A percentile compares a stretch with the other conserved stretches of the same genome.
These are phyloP conservation scores for Aspergillus ruber DNA, from an alignment of 2,329 filamentous ascomycete genomes.

Conservation along the genomic window DNA sequence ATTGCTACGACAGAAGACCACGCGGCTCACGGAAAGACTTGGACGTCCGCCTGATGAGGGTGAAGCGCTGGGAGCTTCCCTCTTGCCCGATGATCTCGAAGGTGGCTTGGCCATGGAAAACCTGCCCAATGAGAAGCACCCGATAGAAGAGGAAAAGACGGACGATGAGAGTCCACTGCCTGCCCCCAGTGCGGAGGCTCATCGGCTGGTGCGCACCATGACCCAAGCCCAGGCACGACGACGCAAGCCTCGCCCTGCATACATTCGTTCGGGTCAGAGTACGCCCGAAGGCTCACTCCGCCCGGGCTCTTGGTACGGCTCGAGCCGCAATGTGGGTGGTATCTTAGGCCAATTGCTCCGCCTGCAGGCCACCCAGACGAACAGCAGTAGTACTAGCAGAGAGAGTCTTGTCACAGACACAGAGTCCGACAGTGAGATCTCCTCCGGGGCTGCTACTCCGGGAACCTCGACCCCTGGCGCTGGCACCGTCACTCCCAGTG, in stretches of 20 bases:
- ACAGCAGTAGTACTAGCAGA: conserved; percentile 19
- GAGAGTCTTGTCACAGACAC: conserved; percentile 26
- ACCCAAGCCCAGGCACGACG: conserved; percentile 21
- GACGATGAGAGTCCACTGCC: conserved; percentile 10
- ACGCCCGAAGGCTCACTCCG: conserved; percentile 23
- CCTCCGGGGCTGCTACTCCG: conserved; percentile 23
- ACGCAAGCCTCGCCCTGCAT: conserved; percentile 24
- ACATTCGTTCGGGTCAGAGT: conserved; percentile 26
- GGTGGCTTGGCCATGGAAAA: conserved; percentile 16
- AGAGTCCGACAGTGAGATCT: conserved; percentile 22
- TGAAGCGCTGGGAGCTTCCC: conserved; percentile 21
- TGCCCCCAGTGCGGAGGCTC: conserved; percentile 28
- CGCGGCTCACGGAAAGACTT: conserved; percentile 21
- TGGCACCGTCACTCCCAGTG: conserved; percentile 1
- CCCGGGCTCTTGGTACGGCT: conserved; percentile 18
- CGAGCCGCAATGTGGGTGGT: conserved; percentile 41
- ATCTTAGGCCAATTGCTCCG: conserved; percentile 67
- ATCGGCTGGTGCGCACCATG: conserved; percentile 33
- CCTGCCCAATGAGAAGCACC: conserved; percentile 15
- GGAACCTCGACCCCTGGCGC: conserved; percentile 18
- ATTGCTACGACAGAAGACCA: conserved; percentile 24
- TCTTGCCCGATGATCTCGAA: conserved; percentile 26
- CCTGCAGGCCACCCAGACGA: conserved; percentile 53
- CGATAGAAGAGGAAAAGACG: conserved; percentile 11
- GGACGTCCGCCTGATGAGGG: conserved; percentile 27